phyloP scores from a whole-genome alignment of 2,329 filamentous ascomycete genomes.

The Trichoderma brevicompactum region DNA sequence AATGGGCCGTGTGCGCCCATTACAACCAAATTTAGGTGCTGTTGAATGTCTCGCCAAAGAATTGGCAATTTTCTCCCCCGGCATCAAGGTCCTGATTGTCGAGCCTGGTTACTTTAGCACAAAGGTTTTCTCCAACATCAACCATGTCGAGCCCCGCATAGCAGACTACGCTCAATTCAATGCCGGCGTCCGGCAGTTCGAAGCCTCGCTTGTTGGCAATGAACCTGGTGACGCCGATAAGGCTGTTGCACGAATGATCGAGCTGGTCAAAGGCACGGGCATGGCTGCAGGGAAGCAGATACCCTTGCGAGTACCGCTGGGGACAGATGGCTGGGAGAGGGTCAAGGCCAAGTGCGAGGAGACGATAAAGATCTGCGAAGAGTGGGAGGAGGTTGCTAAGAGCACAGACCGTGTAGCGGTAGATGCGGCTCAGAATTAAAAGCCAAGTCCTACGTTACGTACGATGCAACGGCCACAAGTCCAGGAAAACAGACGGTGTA shows the following conservation, averaged over 20 bases:
- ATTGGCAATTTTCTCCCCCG: slow-evolving; percentile 33
- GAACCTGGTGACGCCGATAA: slow-evolving; percentile 57
- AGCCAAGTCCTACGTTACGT: neutral
- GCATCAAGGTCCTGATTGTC: slow-evolving; percentile 44
- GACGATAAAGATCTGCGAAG: slow-evolving; percentile 53
- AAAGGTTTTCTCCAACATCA: slow-evolving; percentile 44
- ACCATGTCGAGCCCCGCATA: slow-evolving; percentile 35
- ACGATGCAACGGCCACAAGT: too few relatives aligned
- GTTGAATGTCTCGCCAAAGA: slow-evolving; percentile 38
- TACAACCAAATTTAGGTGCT: slow-evolving; percentile 29
- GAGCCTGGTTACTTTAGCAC: slow-evolving; percentile 50
- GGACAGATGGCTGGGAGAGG: slow-evolving; percentile 55
- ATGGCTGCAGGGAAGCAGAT: slow-evolving; percentile 37
- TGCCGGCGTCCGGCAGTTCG: slow-evolving; percentile 31
- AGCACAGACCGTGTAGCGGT: slow-evolving; percentile 49
- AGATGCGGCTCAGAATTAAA: neutral
- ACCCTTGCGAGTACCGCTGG: slow-evolving; percentile 57
- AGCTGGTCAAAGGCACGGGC: slow-evolving; percentile 55
- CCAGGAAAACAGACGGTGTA: too few relatives aligned
- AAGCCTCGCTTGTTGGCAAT: slow-evolving; percentile 36
- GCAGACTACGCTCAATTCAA: slow-evolving; percentile 42
- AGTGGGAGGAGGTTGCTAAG: slow-evolving; percentile 54
- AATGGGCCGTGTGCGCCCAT: neutral
- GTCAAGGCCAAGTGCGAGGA: slow-evolving; percentile 56
- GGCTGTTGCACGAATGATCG: slow-evolving; percentile 56